Percentiles rank a stretch among this genome's conserved stretches.
These are phyloP conservation scores for Porodaedalea pini DNA, from an alignment of 1,284 basidiomycete genomes.

Conservation along the genomic window DNA sequence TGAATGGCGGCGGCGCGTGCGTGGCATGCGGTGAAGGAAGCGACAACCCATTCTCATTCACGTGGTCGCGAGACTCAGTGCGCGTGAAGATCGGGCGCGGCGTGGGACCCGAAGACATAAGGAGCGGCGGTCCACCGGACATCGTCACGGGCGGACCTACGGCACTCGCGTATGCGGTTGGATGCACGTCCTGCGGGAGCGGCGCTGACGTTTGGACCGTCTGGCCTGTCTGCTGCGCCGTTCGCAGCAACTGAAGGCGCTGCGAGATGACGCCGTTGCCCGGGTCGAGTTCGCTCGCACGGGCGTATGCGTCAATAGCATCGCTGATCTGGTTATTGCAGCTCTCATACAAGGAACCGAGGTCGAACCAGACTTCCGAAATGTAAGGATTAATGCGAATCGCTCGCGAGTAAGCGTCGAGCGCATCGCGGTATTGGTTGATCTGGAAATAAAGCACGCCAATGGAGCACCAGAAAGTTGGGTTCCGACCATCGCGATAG, in stretches of 20 bases:
- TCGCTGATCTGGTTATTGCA: constrained; percentile 99
- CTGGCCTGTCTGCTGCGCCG: constrained; percentile 76
- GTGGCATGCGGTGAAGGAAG: constrained; percentile 54
- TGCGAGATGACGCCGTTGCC: constrained; percentile 75
- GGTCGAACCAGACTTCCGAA: constrained; percentile 98
- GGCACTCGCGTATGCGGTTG: constrained; percentile 84
- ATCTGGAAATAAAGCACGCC: constrained; percentile 99
- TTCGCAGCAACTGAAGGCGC: constrained; percentile 73
- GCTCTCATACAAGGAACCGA: constrained; percentile 94
- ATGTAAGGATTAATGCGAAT: constrained; percentile 99
- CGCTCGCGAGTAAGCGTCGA: constrained; percentile 97
- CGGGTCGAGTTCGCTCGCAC: constrained; percentile 88
- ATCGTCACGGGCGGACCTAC: constrained; percentile 51
- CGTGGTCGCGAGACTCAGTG: constrained; percentile 58
- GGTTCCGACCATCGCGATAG: constrained; percentile 97
- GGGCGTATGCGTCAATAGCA: constrained; percentile 96
- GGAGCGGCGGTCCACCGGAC: constrained; percentile 38
- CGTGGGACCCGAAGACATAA: constrained; percentile 49
- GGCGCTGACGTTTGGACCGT: constrained; percentile 76
- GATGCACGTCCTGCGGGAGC: constrained; percentile 91
- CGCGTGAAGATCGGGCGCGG: constrained; percentile 52
- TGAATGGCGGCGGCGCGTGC: constrained; percentile 63
- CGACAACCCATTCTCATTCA: constrained; percentile 46
- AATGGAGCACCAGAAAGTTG: constrained; percentile 99
- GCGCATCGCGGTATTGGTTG: constrained; percentile 96